These are phyloP conservation scores for Moringa oleifera DNA, from an alignment of 345 rosid genomes.

Conservation along the genomic window DNA sequence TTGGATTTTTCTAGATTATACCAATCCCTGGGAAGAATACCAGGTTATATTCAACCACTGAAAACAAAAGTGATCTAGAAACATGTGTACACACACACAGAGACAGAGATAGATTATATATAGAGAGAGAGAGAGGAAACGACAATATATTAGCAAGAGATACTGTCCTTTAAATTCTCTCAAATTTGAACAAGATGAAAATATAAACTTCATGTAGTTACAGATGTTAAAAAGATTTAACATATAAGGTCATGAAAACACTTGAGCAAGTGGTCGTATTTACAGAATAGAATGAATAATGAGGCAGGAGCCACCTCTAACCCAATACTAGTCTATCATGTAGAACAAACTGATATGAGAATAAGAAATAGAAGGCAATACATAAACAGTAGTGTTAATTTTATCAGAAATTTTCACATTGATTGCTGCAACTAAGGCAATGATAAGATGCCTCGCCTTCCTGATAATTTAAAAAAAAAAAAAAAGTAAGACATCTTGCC, in stretches of 20 bases:
- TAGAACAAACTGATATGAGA: background rate
- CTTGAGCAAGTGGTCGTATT: background rate
- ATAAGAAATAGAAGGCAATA: background rate
- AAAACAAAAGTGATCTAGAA: slow-evolving; percentile 1
- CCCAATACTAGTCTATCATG: background rate
- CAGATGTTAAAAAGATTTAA: no score
- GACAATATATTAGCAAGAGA: background rate
- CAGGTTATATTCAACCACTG: background rate
- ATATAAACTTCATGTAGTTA: no score
- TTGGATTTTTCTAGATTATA: slow-evolving; percentile 97
- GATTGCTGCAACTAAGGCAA: background rate
- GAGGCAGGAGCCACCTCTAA: no score
- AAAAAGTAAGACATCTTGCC: no score
- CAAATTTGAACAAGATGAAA: no score
- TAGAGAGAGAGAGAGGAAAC: background rate
- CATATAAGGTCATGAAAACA: background rate
- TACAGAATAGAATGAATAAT: background rate
- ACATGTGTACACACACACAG: no score
- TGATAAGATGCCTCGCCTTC: background rate
- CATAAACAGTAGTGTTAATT: background rate
- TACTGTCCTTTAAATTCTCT: background rate
- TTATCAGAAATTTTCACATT: background rate
- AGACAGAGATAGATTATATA: background rate
- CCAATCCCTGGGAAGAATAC: slow-evolving; percentile 72
- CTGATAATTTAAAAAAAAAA: background rate